phyloP scores from a whole-genome alignment of 2,329 filamentous ascomycete species.

The Ophiocordyceps robertsii region DNA sequence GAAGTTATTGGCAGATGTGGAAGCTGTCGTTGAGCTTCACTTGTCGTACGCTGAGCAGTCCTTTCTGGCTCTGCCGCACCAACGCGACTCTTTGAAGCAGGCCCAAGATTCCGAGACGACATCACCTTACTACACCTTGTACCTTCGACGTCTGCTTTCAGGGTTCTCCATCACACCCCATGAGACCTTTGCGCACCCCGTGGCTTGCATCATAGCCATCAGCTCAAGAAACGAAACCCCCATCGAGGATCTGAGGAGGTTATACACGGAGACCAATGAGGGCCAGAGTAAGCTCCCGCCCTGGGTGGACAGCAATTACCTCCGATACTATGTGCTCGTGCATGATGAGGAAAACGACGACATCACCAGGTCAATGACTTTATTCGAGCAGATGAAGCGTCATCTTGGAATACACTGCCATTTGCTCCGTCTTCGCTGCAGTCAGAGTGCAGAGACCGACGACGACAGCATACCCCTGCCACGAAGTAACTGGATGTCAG shows the following conservation, averaged over 20 bases:
- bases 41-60: conserved; percentile 60
- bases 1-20: conserved; percentile 47
- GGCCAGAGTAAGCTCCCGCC: conserved; percentile 60
- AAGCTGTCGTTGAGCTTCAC: conserved; percentile 69
- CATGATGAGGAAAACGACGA: conserved; percentile 95
- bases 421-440: conserved; percentile 71
- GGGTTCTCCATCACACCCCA: conserved; percentile 66
- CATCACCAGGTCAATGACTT: conserved; percentile 72
- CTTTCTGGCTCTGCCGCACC: conserved; percentile 22
- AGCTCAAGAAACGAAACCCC: conserved; percentile 76
- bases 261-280: conserved; percentile 76
- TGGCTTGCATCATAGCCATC: conserved; percentile 88
- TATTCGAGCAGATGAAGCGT: conserved; percentile 99
- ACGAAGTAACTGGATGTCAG: conserved; percentile 77
- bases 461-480: conserved; percentile 79
- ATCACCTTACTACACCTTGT: conserved; percentile 75
- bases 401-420: conserved; percentile 95
- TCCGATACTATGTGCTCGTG: conserved; percentile 91
- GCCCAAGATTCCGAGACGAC: conserved; percentile 35
- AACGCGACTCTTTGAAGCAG: conserved; percentile 24
- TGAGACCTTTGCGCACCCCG: conserved; percentile 89
- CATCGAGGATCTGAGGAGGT: conserved; percentile 70
- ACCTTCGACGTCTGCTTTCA: conserved; percentile 71
- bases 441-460: conserved; percentile 75
- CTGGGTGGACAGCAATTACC: conserved; percentile 85